Percentiles rank a stretch among this genome's conserved stretches.
These are phyloP conservation scores for Penicillium coffeae DNA, from an alignment of 495 filamentous ascomycete genomes.

Conservation along the genomic window DNA sequence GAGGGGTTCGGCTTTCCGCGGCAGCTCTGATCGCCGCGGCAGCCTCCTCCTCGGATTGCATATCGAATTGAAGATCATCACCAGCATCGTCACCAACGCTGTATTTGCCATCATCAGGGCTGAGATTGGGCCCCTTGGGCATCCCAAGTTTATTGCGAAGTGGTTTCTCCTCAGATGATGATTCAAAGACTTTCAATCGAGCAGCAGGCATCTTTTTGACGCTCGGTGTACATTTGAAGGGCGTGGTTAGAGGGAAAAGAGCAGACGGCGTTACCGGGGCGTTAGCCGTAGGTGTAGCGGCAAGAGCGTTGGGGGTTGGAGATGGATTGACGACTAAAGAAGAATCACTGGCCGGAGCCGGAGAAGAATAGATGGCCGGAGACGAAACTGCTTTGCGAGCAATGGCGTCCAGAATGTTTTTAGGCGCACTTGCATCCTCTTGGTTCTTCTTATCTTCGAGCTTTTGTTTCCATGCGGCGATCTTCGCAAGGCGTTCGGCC, in stretches of 20 bases:
- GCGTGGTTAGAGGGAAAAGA: no score
- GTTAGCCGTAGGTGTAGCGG: slow-evolving; percentile 60
- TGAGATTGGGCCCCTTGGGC: no score
- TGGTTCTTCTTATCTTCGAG: slow-evolving; percentile 76
- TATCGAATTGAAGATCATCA: slow-evolving; percentile 72
- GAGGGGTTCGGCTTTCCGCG: slow-evolving; percentile 66
- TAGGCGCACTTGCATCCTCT: slow-evolving; percentile 58
- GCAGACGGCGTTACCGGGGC: slow-evolving; percentile 36
- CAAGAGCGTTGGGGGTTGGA: slow-evolving; percentile 34
- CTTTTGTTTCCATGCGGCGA: slow-evolving; percentile 91
- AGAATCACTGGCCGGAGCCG: no score
- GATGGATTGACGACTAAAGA: slow-evolving; percentile 57
- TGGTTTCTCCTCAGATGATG: slow-evolving; percentile 46
- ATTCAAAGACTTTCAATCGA: no score
- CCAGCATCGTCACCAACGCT: slow-evolving; percentile 57
- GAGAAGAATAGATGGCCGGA: slow-evolving; percentile 51
- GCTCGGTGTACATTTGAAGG: no score
- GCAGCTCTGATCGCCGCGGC: slow-evolving; percentile 80
- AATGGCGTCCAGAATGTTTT: slow-evolving; percentile 70
- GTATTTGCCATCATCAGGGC: slow-evolving; percentile 57
- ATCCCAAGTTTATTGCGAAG: slow-evolving; percentile 65
- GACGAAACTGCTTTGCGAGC: slow-evolving; percentile 63
- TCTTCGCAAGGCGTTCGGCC: slow-evolving; percentile 74
- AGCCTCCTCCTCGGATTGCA: slow-evolving; percentile 81
- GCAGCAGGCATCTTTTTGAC: no score